Conservation (phyloP, 805 yeast species). For the Lachancea fermentati region DNA sequence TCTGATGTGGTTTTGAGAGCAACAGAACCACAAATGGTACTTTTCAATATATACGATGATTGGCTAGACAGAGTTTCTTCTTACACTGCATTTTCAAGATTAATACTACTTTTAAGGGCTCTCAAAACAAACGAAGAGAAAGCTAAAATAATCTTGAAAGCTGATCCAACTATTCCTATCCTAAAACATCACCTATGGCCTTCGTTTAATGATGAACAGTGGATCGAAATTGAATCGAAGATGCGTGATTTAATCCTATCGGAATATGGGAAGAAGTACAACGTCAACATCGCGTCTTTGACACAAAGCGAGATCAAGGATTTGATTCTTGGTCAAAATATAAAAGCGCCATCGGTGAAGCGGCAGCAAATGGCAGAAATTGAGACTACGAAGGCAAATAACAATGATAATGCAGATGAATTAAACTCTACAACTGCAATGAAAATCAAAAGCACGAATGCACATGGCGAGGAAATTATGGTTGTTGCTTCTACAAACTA, state of each 20-base stretch:
- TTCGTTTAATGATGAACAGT: constrained; percentile 75
- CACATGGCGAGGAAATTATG: constrained; percentile 93
- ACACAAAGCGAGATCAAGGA: constrained; percentile 94
- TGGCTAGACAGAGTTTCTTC: constrained; percentile 83
- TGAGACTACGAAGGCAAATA: constrained; percentile 43
- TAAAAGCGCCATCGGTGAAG: constrained; percentile 80
- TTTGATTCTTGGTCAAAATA: constrained; percentile 88
- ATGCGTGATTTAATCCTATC: constrained; percentile 79
- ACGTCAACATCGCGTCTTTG: constrained; percentile 76
- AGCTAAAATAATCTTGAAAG: constrained; percentile 67
- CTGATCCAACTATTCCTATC: constrained; percentile 65
- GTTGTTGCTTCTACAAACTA: constrained; percentile 88
- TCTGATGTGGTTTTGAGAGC: constrained; percentile 77
- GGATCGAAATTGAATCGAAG: constrained; percentile 86
- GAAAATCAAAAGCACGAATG: constrained; percentile 79
- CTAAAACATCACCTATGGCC: constrained; percentile 93
- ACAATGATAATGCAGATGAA: constrained; percentile 35
- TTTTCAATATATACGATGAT: constrained; percentile 89
- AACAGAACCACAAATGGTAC: constrained; percentile 86
- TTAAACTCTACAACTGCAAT: constrained; percentile 62
- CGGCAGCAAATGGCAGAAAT: constrained; percentile 81
- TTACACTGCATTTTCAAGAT: constrained; percentile 88
- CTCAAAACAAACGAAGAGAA: constrained; percentile 71
- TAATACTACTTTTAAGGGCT: constrained; percentile 77
- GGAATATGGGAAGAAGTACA: constrained; percentile 81